phyloP scores from a whole-genome alignment of 768 basidiomycete genomes.

The Rhizopogon roseolus region DNA sequence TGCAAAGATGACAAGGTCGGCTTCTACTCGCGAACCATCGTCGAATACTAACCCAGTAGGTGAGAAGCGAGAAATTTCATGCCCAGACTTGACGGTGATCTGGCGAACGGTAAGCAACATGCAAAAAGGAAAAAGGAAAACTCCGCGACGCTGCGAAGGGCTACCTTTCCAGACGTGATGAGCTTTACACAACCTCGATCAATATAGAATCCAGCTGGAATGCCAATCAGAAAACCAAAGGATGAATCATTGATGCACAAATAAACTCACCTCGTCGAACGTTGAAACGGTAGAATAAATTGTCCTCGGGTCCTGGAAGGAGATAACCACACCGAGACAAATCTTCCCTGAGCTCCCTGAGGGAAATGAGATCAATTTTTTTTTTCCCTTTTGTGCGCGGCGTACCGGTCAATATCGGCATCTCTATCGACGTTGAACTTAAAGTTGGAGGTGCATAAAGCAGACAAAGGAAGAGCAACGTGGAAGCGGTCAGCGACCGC shows the following conservation, averaged over 20 bases:
- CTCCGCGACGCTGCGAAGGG: too few relatives aligned
- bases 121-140: not conserved
- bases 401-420: conserved; percentile 5
- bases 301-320: not conserved
- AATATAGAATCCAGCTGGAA: conserved; percentile 2
- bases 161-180: conserved; percentile 3
- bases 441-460: not conserved
- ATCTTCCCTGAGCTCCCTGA: not conserved
- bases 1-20: conserved; percentile 2
- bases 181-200: conserved; percentile 4
- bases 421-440: not conserved
- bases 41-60: not conserved
- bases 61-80: not conserved
- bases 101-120: not conserved
- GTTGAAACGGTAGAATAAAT: conserved; percentile 1
- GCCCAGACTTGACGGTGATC: conserved; percentile 4
- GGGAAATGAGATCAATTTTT: not conserved
- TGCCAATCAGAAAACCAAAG: not conserved
- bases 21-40: not conserved
- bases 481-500: conserved; percentile 8
- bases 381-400: not conserved
- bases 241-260: not conserved
- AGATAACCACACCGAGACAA: conserved; percentile 1
- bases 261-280: conserved; percentile 1
- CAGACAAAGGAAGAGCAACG: conserved; percentile 3